Percentiles rank a stretch among this genome's conserved stretches.
Conservation (phyloP, 108 stramenopile genomes). For the Fragilaria crotonensis region DNA sequence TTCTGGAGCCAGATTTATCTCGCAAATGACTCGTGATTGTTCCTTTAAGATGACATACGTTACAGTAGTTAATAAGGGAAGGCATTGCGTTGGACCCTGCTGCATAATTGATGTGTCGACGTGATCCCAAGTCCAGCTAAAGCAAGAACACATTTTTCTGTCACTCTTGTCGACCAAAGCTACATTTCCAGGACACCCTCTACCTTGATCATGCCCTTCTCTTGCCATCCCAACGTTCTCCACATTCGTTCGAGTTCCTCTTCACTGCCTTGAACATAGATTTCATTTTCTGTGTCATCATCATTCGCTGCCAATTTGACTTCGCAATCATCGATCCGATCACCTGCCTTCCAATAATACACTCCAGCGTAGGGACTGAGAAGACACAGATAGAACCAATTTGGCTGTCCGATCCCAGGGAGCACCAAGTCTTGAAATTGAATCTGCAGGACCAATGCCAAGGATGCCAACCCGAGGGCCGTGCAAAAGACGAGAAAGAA, state of each 20-base stretch:
- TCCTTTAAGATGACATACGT: too few species aligned
- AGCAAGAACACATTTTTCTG: too few species aligned
- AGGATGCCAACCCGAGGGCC: slow-evolving; percentile 74
- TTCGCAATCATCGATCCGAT: slow-evolving; percentile 77
- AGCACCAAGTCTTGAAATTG: slow-evolving; percentile 72
- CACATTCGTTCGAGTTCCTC: slow-evolving; percentile 94
- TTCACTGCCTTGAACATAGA: slow-evolving; percentile 72
- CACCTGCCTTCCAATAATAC: slow-evolving; percentile 92
- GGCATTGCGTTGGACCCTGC: too few species aligned
- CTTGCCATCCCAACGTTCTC: slow-evolving; percentile 81
- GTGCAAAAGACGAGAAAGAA: slow-evolving; percentile 91
- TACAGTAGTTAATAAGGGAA: too few species aligned
- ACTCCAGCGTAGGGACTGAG: slow-evolving; percentile 89
- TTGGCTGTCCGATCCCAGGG: slow-evolving; percentile 73
- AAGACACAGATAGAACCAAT: slow-evolving; percentile 76
- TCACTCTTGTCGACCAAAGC: too few species aligned
- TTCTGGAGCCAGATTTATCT: too few species aligned
- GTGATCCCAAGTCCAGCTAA: too few species aligned
- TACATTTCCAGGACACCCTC: slow-evolving; percentile 59
- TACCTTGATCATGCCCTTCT: slow-evolving; percentile 94
- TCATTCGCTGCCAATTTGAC: slow-evolving; percentile 70
- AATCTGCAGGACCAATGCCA: slow-evolving; percentile 86
- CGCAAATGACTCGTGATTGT: too few species aligned
- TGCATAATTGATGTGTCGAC: too few species aligned
- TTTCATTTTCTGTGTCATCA: slow-evolving; percentile 81